Base-by-base conservation (phyloP, 495 filamentous ascomycete genomes). In the Penicillium cataractarum region DNA sequence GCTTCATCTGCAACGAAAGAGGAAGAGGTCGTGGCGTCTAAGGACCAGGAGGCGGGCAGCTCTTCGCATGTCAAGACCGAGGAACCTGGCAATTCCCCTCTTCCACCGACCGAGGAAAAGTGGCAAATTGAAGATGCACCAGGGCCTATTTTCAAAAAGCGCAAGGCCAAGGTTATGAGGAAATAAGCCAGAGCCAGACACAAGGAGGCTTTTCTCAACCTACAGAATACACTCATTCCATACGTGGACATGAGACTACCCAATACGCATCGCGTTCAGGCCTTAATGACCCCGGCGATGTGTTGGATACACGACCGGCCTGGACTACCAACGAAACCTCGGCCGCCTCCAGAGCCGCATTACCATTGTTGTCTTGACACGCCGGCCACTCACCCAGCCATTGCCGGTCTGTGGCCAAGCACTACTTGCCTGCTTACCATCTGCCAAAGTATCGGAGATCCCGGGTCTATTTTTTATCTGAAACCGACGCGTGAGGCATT, bases 121-220 rank as follows among this genome's bases (percentile, higher is more conserved):
- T 37, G 63, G 17, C 73, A 76, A 52, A 68, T 58, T 3, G 71
- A 73, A 55, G 68, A 72, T 13, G 64, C 62, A 6, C 65, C 73
- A 4, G 83, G 76, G 0, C 82, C 94, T 21, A 77, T 95, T 13
- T 97, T 97, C 80, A 97, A 96, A 78, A 96, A 96, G 76, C 86
- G 93, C 64, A 97, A 95, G 71, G 83, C 89, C 1, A 96, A 93
- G 73, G 85, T 86, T 33, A 84, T 90, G 66, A 74, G 69, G 63
- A 80, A 75, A 74, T 80, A 68, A 55, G 10, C 1, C 29, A n/a
- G 24, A 33, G 7, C 22, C 35, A 39, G 44, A 46, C 8, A 46
- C 19, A 7, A 0, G n/a, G n/a, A 9, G 7, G 2, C 42, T 4
- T 12, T 42, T 8, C 40, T 8, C 9, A 17, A 42, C 15, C 15